Conservation (phyloP, 2,329 filamentous ascomycete species). For the Neofusicoccum umdonicola region DNA sequence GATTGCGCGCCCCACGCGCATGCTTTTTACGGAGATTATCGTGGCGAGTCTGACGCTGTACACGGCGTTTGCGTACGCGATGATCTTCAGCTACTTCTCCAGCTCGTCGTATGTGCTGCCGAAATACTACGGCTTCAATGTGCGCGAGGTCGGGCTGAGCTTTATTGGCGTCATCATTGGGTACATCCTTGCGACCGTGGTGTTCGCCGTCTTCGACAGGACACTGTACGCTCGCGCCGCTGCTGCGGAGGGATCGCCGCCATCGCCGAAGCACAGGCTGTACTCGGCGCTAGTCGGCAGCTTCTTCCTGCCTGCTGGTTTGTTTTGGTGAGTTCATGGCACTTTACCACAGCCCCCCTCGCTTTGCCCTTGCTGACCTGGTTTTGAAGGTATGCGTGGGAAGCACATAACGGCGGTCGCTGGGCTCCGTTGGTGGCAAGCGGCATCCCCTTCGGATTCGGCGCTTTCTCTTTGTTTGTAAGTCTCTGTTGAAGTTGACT, state of each 20-base stretch:
- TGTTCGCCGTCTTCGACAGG: constrained; percentile 35
- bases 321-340: constrained; percentile 52
- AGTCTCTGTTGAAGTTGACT: constrained; percentile 23
- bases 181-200: constrained; percentile 27
- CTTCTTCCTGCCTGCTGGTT: constrained; percentile 50
- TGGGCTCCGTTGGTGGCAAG: constrained; percentile 54
- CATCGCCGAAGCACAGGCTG: constrained; percentile 57
- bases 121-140: constrained; percentile 30
- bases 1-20: constrained; percentile 55
- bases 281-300: constrained; percentile 60
- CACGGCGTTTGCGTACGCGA: constrained; percentile 34
- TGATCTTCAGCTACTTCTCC: constrained; percentile 37
- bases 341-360: no score
- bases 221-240: constrained; percentile 28
- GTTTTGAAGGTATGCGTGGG: constrained; percentile 49
- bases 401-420: constrained; percentile 43
- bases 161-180: constrained; percentile 36
- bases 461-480: constrained; percentile 61
- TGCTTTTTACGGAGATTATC: constrained; percentile 34
- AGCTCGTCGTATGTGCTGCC: constrained; percentile 35
- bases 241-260: constrained; percentile 17
- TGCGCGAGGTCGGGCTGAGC: constrained; percentile 30
- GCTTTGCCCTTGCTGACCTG: not conserved
- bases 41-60: constrained; percentile 37
- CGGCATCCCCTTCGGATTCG: constrained; percentile 58